phyloP scores from a whole-genome alignment of 2,329 filamentous ascomycete species.

The Pyricularia sp. region DNA sequence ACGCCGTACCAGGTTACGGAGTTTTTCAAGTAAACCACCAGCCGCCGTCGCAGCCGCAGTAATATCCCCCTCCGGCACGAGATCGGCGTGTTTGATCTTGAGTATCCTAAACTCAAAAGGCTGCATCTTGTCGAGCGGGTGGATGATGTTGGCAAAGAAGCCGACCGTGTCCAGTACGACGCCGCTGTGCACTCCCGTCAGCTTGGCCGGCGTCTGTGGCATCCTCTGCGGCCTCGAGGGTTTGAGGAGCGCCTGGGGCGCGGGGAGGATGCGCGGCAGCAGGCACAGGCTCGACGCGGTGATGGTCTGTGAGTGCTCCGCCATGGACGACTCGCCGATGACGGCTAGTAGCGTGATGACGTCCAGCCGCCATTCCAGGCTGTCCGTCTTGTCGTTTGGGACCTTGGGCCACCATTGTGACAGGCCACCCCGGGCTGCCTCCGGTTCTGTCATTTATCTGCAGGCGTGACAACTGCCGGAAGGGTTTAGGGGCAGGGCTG shows the following conservation, averaged over 20 bases:
- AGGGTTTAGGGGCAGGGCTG: not conserved
- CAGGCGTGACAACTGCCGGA: not conserved
- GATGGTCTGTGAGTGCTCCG: constrained; percentile 47
- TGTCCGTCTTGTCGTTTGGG: constrained; percentile 26
- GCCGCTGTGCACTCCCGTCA: constrained; percentile 50
- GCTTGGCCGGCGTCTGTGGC: constrained; percentile 42
- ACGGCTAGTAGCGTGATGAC: constrained; percentile 55
- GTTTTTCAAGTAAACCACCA: not conserved
- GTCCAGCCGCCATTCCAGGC: constrained; percentile 44
- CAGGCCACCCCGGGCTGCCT: not conserved
- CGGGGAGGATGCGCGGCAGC: constrained; percentile 51
- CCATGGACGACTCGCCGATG: constrained; percentile 50
- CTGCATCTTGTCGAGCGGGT: constrained; percentile 39
- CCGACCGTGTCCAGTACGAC: constrained; percentile 44
- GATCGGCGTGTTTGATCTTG: constrained; percentile 35
- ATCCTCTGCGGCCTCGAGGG: constrained; percentile 44
- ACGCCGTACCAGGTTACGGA: not conserved
- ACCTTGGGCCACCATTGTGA: constrained; percentile 20
- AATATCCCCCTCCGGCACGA: constrained; percentile 13
- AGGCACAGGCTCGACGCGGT: constrained; percentile 49
- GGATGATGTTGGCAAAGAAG: constrained; percentile 53
- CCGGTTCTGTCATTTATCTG: not conserved
- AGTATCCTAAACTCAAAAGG: constrained; percentile 39
- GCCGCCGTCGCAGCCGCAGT: too few species aligned
- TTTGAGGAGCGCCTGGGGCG: constrained; percentile 52